Evolutionary conservation across 169 alveolate species (phyloP).

Genomic region (Plasmodium ovale): DNA sequence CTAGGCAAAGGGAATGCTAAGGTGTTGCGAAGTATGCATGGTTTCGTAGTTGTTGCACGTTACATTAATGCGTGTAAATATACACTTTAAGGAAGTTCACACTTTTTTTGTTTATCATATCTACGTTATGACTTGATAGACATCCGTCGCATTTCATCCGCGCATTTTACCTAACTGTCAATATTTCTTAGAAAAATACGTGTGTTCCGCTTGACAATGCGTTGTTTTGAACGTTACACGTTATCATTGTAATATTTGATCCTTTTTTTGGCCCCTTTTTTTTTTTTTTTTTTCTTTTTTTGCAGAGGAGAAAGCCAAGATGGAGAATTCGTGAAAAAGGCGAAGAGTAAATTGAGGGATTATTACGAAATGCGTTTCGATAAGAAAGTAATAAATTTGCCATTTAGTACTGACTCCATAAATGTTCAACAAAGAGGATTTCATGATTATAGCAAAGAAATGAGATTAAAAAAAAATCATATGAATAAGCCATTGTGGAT

Average conservation of each 20-base stretch:
- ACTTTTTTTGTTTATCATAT: too few species aligned
- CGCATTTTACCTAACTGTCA: too few species aligned
- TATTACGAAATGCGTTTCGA: conserved; percentile 71
- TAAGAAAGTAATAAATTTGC: conserved; percentile 76
- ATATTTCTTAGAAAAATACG: too few species aligned
- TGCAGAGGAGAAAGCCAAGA: conserved; percentile 2
- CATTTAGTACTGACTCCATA: conserved; percentile 88
- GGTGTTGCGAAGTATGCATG: too few species aligned
- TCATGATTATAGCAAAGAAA: conserved; percentile 86
- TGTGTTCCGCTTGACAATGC: too few species aligned
- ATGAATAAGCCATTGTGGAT: conserved; percentile 92
- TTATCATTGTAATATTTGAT: background rate
- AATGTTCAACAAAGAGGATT: conserved; percentile 85
- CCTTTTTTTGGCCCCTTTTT: background rate
- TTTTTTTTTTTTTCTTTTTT: background rate
- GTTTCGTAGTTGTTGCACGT: too few species aligned
- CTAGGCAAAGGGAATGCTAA: too few species aligned
- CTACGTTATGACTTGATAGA: too few species aligned
- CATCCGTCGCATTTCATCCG: too few species aligned
- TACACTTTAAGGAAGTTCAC: too few species aligned
- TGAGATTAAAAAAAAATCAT: conserved; percentile 87
- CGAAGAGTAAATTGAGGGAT: conserved; percentile 47
- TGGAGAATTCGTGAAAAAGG: conserved; percentile 31
- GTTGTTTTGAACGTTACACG: background rate
- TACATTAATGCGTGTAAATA: too few species aligned